Evolutionary conservation across 2,329 filamentous ascomycete species (phyloP).

Genomic region (Dryadomyces quercus-mongolicae): DNA sequence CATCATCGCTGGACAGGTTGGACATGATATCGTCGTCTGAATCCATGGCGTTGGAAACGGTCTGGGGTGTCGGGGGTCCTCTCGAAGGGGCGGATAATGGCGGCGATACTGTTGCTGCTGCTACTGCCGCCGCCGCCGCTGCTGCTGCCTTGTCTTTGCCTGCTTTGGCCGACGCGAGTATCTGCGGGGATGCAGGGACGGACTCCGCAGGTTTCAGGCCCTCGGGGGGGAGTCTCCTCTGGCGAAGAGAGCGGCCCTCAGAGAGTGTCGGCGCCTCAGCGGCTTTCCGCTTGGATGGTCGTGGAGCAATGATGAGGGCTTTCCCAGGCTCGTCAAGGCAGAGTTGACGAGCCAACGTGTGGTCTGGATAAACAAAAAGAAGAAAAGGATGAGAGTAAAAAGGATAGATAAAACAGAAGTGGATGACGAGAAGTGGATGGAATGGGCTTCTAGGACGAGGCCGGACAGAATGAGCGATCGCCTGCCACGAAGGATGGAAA

Average conservation of each 20-base stretch:
- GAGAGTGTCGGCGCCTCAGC: slow-evolving; percentile 50
- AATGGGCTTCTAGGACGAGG: not conserved
- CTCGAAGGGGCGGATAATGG: not conserved
- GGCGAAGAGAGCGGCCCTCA: slow-evolving; percentile 26
- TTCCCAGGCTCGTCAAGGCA: slow-evolving; percentile 12
- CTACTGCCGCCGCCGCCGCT: not conserved
- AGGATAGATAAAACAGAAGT: not conserved
- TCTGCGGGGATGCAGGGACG: slow-evolving; percentile 31
- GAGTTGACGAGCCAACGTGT: slow-evolving; percentile 11
- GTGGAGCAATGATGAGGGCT: slow-evolving; percentile 42
- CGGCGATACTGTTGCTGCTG: not conserved
- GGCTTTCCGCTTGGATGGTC: slow-evolving; percentile 49
- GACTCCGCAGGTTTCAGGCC: slow-evolving; percentile 32
- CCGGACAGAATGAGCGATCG: not conserved
- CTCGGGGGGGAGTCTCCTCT: slow-evolving; percentile 44
- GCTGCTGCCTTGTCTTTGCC: not conserved
- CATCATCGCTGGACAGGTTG: slow-evolving; percentile 64
- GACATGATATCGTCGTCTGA: slow-evolving; percentile 94
- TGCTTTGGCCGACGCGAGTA: not conserved
- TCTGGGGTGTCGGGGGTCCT: slow-evolving; percentile 18
- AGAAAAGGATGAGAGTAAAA: not conserved
- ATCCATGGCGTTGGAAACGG: slow-evolving; percentile 62
- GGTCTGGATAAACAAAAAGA: not conserved
- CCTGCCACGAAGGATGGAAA: not conserved
- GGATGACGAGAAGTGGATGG: not conserved